Base-by-base conservation (phyloP, 768 basidiomycete species). In the Tephrocybe sp. region DNA sequence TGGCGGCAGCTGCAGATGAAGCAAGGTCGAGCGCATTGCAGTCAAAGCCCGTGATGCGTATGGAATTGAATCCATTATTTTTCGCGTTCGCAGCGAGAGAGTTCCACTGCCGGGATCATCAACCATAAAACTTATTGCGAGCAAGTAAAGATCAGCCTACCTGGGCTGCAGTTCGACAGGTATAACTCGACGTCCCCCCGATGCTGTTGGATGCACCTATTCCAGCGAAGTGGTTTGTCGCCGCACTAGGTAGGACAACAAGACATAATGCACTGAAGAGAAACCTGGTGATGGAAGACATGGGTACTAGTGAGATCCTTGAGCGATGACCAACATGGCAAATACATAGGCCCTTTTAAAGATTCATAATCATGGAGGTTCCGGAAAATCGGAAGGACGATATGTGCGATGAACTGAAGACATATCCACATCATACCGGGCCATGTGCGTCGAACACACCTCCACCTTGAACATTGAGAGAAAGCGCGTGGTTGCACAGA, bases 31-130 rank as follows among this genome's bases (percentile, higher is more conserved):
- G 51, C 7, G 73, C 70, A 47, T 68, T 58, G 48, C 71, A 73
- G 44, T 74, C 72, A 46, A 73, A 70, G 12, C 68, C 71, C 14
- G 62, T 47, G 34, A 74, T 65, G 15, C 69, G 65, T 45, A 73
- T 65, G 4, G 73, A 58, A 10, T 56, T 60, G 58, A 73, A 73
- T 4, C 71, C 72, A 32, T 61, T 45, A 30, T 50, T 53, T 42
- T 58, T 67, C 2, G 71, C 65, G 39, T 65, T 57, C 7, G 53
- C 61, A 9, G 68, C 71, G 24, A 73, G 38, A 2, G 49, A 34
- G 46, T 69, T 72, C 72, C 71, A 73, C 70, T 73, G n/a, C 28
- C 12, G 12, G 15, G 15, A 38, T 18, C 38, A 32, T 36, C 15
- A 24, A 23, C 4, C 37, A 23, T 3, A 25, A 3, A 17, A 15